A percentile compares a stretch with the other conserved stretches of the same genome.
Conservation (phyloP, 345 rosid species). For the Cardamine chenopodiifolia region DNA sequence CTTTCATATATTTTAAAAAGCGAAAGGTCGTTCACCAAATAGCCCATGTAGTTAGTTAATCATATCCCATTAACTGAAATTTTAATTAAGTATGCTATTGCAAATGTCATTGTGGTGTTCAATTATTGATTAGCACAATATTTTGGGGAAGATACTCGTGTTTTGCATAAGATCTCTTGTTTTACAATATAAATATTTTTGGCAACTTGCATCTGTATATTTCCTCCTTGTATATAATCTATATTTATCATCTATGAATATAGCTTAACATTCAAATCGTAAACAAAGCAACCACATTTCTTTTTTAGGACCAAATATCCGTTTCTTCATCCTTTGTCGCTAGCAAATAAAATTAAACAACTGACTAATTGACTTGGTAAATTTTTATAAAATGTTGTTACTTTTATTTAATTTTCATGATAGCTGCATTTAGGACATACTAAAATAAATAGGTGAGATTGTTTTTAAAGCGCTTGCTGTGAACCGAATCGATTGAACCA, state of each 20-base stretch:
- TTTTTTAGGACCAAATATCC: conserved; percentile 7
- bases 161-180: conserved; percentile 30
- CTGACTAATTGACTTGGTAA: background rate
- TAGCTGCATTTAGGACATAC: conserved; percentile 1
- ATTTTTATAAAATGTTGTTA: background rate
- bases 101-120: conserved; percentile 24
- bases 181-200: background rate
- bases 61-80: conserved; percentile 1
- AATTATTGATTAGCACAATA: conserved; percentile 34
- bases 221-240: background rate
- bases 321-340: background rate
- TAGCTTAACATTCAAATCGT: background rate
- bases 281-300: conserved; percentile 16
- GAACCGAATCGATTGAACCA: conserved; percentile 17
- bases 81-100: background rate
- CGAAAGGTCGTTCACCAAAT: background rate
- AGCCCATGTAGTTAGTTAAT: conserved; percentile 15
- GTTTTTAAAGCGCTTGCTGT: background rate
- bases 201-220: conserved; percentile 19
- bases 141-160: conserved; percentile 35
- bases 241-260: background rate
- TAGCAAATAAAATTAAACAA: background rate
- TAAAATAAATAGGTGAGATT: background rate
- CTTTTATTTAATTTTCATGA: background rate
- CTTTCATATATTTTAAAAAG: background rate